A percentile compares a stretch with the other conserved stretches of the same genome.
phyloP scores from a whole-genome alignment of 1,284 basidiomycete species.

The Sanguinoderma infundibulare region DNA sequence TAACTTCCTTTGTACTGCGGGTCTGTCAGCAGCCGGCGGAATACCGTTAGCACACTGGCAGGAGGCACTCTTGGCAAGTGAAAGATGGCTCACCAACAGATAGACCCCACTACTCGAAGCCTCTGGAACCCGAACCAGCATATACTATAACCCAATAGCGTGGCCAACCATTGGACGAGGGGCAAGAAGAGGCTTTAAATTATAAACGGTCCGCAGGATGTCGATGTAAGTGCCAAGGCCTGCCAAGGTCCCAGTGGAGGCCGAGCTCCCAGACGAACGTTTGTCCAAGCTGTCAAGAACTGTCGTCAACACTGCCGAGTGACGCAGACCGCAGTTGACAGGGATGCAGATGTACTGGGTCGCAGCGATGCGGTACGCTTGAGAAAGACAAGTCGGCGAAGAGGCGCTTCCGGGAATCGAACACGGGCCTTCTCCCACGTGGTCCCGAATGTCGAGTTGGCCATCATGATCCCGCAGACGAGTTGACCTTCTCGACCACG shows the following conservation, averaged over 20 bases:
- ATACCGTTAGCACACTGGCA: not conserved
- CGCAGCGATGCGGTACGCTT: not conserved
- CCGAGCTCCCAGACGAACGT: not conserved
- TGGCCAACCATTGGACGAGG: no score
- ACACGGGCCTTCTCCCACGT: not conserved
- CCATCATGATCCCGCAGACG: no score
- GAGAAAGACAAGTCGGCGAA: not conserved
- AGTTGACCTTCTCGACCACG: no score
- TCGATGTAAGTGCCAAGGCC: no score
- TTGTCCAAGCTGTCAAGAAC: no score
- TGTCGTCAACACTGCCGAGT: not conserved
- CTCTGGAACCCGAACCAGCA: not conserved
- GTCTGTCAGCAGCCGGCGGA: not conserved
- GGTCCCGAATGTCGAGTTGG: not conserved
- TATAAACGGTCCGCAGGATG: no score
- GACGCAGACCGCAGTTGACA: not conserved
- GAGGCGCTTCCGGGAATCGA: not conserved
- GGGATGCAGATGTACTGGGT: not conserved
- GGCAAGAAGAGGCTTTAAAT: no score
- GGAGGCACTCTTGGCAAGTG: not conserved
- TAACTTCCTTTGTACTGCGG: not conserved
- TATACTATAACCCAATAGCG: no score
- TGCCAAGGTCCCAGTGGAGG: no score
- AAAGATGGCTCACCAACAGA: not conserved
- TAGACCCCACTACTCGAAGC: not conserved